phyloP scores from a whole-genome alignment of 768 basidiomycete genomes.

The Leucosporidium yakuticum region DNA sequence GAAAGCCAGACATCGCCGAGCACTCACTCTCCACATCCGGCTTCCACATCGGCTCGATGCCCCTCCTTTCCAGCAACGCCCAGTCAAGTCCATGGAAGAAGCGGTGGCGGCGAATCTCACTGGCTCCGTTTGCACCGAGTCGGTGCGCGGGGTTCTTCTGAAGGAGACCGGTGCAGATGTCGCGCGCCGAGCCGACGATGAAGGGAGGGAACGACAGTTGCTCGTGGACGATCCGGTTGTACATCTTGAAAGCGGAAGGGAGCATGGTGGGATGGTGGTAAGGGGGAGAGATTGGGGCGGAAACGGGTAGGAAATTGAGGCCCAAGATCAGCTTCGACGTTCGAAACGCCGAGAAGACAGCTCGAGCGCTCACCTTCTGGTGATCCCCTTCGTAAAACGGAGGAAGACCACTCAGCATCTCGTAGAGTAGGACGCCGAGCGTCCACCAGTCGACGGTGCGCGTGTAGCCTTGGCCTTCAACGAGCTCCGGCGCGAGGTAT shows the following conservation, averaged over 20 bases:
- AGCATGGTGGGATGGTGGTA: constrained; percentile 63
- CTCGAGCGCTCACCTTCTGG: constrained; percentile 33
- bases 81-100: constrained; percentile 94
- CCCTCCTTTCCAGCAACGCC: constrained; percentile 72
- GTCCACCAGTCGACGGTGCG: constrained; percentile 93
- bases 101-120: constrained; percentile 87
- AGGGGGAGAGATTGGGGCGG: neutral
- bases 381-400: constrained; percentile 86
- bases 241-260: too few species aligned
- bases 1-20: neutral
- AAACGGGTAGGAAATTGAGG: neutral
- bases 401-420: constrained; percentile 91
- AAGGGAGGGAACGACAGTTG: constrained; percentile 82
- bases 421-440: constrained; percentile 75
- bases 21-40: constrained; percentile 80
- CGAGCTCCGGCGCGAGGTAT: constrained; percentile 68
- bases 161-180: constrained; percentile 76
- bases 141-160: constrained; percentile 79
- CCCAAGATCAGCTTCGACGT: too few species aligned
- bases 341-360: too few species aligned
- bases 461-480: constrained; percentile 49
- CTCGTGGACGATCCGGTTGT: constrained; percentile 60
- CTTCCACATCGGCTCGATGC: constrained; percentile 96
- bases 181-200: constrained; percentile 71
- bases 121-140: constrained; percentile 81